Evolutionary conservation across 2,329 filamentous ascomycete genomes (phyloP).

Genomic region (Coniochaeta sp.): DNA sequence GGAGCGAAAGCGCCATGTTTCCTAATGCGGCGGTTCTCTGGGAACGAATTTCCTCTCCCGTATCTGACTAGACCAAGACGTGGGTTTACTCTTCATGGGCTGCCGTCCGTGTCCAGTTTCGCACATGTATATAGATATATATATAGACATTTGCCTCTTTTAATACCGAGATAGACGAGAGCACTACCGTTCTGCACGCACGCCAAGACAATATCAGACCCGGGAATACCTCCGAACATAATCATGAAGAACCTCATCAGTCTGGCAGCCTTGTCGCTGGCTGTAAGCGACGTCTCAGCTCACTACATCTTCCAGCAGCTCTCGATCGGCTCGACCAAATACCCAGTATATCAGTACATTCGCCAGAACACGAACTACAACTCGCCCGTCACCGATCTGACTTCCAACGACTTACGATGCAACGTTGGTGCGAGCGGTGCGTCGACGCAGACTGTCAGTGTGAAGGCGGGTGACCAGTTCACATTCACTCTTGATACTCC

Average conservation of each 20-base stretch:
- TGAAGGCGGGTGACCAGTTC: constrained; percentile 29
- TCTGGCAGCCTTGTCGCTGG: constrained; percentile 22
- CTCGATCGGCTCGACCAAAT: constrained; percentile 22
- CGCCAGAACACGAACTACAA: constrained; percentile 40
- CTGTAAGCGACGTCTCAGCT: constrained; percentile 22
- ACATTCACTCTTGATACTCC: constrained; percentile 31
- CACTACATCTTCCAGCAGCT: constrained; percentile 35
- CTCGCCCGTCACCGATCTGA: constrained; percentile 34
- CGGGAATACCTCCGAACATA: neutral
- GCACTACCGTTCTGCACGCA: neutral
- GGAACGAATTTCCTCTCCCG: neutral
- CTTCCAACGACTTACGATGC: constrained; percentile 29
- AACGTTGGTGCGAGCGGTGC: constrained; percentile 27
- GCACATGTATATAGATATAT: neutral
- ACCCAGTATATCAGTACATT: constrained; percentile 28
- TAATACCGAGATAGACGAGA: neutral
- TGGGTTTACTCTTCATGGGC: neutral
- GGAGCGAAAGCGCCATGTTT: neutral
- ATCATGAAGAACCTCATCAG: constrained; percentile 24
- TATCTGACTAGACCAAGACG: neutral
- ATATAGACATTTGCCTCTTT: neutral
- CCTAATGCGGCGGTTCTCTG: neutral
- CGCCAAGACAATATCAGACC: neutral
- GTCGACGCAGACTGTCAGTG: constrained; percentile 24
- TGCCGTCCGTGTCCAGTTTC: neutral